Conservation (phyloP, 1,284 basidiomycete genomes). For the Naganishia sp. region DNA sequence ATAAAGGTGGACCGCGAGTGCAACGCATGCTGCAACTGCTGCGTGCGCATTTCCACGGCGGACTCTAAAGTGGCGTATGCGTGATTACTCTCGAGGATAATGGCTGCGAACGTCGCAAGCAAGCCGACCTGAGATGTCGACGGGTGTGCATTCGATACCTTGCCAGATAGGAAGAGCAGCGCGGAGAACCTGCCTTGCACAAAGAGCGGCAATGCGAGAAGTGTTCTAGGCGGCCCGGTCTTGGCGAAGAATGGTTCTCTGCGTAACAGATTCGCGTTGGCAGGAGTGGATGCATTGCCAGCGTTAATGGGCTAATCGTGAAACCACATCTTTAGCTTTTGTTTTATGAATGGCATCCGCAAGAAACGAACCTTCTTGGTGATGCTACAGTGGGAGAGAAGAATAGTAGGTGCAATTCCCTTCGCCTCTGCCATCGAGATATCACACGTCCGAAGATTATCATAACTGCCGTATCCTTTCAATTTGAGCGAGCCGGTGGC, state of each 20-base stretch:
- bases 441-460: slow-evolving; percentile 23
- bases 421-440: slow-evolving; percentile 26
- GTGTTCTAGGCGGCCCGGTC: slow-evolving; percentile 10
- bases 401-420: slow-evolving; percentile 19
- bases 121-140: slow-evolving; percentile 29
- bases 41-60: slow-evolving; percentile 31
- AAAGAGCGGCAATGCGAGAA: slow-evolving; percentile 21
- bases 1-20: slow-evolving; percentile 41
- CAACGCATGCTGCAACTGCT: slow-evolving; percentile 32
- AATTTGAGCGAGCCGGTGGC: slow-evolving; percentile 14
- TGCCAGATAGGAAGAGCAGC: slow-evolving; percentile 23
- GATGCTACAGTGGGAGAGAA: slow-evolving; percentile 19
- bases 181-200: slow-evolving; percentile 32
- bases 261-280: slow-evolving; percentile 23
- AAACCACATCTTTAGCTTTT: too few relatives aligned
- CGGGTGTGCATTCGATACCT: slow-evolving; percentile 6
- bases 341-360: too few relatives aligned
- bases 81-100: slow-evolving; percentile 28
- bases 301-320: slow-evolving; percentile 9
- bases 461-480: slow-evolving; percentile 25
- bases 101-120: slow-evolving; percentile 30
- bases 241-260: slow-evolving; percentile 30
- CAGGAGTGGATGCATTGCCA: slow-evolving; percentile 3
- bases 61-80: slow-evolving; percentile 29
- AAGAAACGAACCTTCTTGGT: slow-evolving; percentile 22